Base-by-base conservation (phyloP, 2,329 filamentous ascomycete species). In the Paecilomyces dactylethromorphus region DNA sequence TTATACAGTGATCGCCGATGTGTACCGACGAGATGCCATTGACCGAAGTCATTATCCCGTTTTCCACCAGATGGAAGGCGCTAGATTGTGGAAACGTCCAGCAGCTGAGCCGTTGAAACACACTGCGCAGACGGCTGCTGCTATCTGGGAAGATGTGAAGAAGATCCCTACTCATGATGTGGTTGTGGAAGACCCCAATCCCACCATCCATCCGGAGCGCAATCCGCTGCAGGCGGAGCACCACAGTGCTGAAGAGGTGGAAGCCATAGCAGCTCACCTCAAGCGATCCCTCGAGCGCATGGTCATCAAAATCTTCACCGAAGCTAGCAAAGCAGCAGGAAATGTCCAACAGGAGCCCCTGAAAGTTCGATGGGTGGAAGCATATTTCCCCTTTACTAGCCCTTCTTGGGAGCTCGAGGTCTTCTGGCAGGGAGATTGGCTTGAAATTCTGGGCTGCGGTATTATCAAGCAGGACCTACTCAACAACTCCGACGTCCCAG, bases 11-110 rank as follows among this genome's bases (percentile, higher is more conserved):
- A 89, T 89, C 60, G 94, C 93, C 24, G 94, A 99, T 73, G 94
- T 99, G 18, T 99, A 97, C 75, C 86, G 94, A 51, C 84, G 94
- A 64, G 94, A 99, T 83, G 92, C 93, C 58, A 89, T 99, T 69
- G 94, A 99, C 76, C 86, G 90, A 58, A 94, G 88, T 66, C 94
- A 99, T 76, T 97, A 97, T 76, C 94, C 94, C 0, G 86, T 96
- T 59, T 99, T 99, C 75, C 94, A 99, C 76, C 94, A 99, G 78
- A 97, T 97, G 92, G 94, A 99, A 74, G 93, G 92, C 12, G 93
- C 93, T 8, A 83, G 89, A 66, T 88, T 92, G 57, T 99, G 94
- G 93, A 89, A 94, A 70, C 84, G 91, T 10, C 80, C 73, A 2
- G 59, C 62, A 8, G 63, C 59, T 3, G 62, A 72, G 13, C 70